Percentiles rank a stretch among this genome's conserved stretches.
Conservation (phyloP, 257 asterid genomes). For the Solanum pinnatisectum region DNA sequence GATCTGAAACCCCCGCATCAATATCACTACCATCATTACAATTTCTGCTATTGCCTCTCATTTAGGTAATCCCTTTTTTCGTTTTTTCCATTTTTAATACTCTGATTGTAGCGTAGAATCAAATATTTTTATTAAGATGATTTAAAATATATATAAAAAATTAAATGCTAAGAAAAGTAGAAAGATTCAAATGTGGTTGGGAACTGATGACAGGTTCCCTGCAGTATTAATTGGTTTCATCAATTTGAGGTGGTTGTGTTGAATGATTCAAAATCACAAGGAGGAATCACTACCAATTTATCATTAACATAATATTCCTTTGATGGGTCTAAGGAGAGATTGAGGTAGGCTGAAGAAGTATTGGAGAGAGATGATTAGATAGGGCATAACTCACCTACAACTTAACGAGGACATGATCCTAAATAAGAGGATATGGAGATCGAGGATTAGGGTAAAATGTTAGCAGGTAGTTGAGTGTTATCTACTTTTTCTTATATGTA, state of each 20-base stretch:
- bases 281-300: not conserved
- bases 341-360: not conserved
- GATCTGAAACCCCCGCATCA: not conserved
- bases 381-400: no score
- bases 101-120: not conserved
- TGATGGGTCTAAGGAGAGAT: not conserved
- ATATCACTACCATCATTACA: not conserved
- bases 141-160: no score
- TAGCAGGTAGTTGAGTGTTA: not conserved
- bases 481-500: no score
- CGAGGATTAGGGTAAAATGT: not conserved
- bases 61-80: not conserved
- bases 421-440: not conserved
- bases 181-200: not conserved
- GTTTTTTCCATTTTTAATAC: not conserved
- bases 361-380: not conserved
- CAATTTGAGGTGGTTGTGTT: not conserved
- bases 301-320: not conserved
- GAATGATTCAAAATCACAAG: not conserved
- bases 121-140: not conserved
- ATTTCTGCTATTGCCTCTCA: not conserved
- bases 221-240: not conserved
- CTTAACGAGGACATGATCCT: not conserved
- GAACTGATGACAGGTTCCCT: not conserved
- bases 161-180: no score